Evolutionary conservation across 2,329 filamentous ascomycete genomes (phyloP).

Genomic region (Thielaviopsis punctulata): DNA sequence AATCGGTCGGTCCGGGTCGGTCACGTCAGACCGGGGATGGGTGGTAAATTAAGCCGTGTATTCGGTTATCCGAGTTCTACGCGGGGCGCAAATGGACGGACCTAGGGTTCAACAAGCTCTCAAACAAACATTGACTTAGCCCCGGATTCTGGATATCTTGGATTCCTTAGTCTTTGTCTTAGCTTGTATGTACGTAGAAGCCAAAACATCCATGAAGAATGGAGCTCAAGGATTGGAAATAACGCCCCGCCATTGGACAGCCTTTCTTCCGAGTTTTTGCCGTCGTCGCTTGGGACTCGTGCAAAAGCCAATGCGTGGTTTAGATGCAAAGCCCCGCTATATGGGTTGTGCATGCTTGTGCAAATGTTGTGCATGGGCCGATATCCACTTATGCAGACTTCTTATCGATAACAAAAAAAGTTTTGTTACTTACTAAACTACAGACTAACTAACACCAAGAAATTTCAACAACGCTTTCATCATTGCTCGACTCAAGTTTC

Average conservation of each 20-base stretch:
- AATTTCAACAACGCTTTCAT: background rate
- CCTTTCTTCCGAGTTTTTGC: constrained; percentile 7
- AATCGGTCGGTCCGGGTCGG: background rate
- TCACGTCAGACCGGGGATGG: constrained; percentile 13
- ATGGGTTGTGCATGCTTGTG: background rate
- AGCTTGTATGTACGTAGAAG: background rate
- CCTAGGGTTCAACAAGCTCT: background rate
- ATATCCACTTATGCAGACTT: background rate
- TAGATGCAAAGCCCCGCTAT: background rate
- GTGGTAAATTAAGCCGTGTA: constrained; percentile 10
- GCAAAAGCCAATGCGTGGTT: background rate
- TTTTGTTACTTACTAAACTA: background rate
- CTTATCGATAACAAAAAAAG: constrained; percentile 12
- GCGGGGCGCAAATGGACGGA: background rate
- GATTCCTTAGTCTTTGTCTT: background rate
- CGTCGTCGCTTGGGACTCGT: constrained; percentile 1
- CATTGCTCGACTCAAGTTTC: background rate
- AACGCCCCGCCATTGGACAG: constrained; percentile 6
- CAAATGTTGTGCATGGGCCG: background rate
- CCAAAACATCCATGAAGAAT: constrained; percentile 2
- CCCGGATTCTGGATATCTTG: constrained; percentile 8
- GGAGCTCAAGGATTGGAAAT: constrained; percentile 2
- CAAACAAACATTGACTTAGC: constrained; percentile 3
- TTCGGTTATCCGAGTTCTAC: background rate
- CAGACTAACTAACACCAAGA: background rate